Percentiles rank a stretch among this genome's conserved stretches.
phyloP scores from a whole-genome alignment of 1,284 basidiomycete genomes.

The Marasmius sp. region DNA sequence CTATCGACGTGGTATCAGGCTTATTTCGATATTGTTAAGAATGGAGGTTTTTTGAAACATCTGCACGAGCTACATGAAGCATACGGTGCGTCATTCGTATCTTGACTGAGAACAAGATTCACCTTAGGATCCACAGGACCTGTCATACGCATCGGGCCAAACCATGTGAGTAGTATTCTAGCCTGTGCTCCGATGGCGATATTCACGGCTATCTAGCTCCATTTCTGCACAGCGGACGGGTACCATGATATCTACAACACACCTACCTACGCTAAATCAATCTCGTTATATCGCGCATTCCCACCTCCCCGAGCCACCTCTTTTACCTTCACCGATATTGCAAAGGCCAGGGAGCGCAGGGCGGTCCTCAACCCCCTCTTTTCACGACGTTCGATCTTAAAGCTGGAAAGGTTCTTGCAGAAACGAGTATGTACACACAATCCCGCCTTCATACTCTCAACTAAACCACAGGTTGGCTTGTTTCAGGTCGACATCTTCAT shows the following conservation, averaged over 20 bases:
- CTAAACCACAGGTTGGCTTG: constrained; percentile 1
- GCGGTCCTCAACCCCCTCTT: constrained; percentile 32
- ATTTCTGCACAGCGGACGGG: constrained; percentile 4
- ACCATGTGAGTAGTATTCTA: background rate
- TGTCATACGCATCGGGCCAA: background rate
- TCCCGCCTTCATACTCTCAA: background rate
- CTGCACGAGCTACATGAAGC: background rate
- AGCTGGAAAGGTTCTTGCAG: constrained; percentile 32
- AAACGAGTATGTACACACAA: constrained; percentile 24
- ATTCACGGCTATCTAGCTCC: background rate
- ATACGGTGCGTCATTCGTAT: background rate
- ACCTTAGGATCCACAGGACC: background rate
- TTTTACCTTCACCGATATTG: constrained; percentile 31
- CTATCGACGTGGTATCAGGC: background rate
- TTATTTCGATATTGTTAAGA: background rate
- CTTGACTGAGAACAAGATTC: background rate
- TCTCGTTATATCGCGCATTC: background rate
- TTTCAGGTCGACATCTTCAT: constrained; percentile 29
- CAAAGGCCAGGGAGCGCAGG: constrained; percentile 27
- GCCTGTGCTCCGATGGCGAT: background rate
- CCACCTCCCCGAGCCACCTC: constrained; percentile 20
- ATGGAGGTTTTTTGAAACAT: background rate
- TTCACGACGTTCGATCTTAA: constrained; percentile 31
- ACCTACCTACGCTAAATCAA: constrained; percentile 5
- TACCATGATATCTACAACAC: constrained; percentile 12